A percentile compares a stretch with the other conserved stretches of the same genome.
phyloP scores from a whole-genome alignment of 495 filamentous ascomycete species.

The Penicillium alfredii region DNA sequence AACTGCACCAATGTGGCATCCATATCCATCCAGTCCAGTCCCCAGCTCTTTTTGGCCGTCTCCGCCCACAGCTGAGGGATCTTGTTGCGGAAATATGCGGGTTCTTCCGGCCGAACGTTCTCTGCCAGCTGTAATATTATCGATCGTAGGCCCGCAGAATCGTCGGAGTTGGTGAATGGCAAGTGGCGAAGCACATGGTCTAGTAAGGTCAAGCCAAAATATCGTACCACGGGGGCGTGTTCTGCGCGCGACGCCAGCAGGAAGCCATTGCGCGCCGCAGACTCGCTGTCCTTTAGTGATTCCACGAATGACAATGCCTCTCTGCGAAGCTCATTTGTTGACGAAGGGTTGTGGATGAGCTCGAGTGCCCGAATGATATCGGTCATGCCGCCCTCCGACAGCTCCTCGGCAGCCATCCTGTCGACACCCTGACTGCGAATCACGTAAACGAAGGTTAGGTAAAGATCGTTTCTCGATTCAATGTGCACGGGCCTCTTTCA shows the following conservation, averaged over 20 bases:
- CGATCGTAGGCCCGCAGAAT: constrained; percentile 56
- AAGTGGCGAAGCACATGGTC: constrained; percentile 81
- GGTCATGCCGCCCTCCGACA: constrained; percentile 39
- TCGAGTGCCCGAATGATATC: constrained; percentile 76
- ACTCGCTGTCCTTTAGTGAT: constrained; percentile 64
- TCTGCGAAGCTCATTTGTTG: constrained; percentile 75
- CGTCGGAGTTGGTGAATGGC: constrained; percentile 61
- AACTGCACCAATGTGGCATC: constrained; percentile 73
- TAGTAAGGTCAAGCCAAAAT: constrained; percentile 87
- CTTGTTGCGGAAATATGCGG: constrained; percentile 83
- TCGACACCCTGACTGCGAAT: constrained; percentile 7
- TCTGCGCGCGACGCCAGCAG: constrained; percentile 65
- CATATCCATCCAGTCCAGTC: constrained; percentile 87
- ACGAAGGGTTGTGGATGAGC: constrained; percentile 75
- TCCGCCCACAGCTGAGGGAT: constrained; percentile 94
- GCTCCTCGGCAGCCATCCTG: constrained; percentile 37
- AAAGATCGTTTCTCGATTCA: too few relatives aligned
- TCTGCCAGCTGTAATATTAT: constrained; percentile 78
- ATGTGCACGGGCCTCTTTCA: background rate
- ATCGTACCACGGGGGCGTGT: constrained; percentile 75
- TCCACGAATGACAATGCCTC: constrained; percentile 81
- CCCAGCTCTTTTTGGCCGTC: constrained; percentile 90
- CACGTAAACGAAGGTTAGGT: too few relatives aligned
- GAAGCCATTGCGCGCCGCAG: constrained; percentile 82
- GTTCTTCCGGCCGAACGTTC: constrained; percentile 64